These are phyloP conservation scores for Viridothelium virens DNA, from an alignment of 495 filamentous ascomycete species.

Conservation along the genomic window DNA sequence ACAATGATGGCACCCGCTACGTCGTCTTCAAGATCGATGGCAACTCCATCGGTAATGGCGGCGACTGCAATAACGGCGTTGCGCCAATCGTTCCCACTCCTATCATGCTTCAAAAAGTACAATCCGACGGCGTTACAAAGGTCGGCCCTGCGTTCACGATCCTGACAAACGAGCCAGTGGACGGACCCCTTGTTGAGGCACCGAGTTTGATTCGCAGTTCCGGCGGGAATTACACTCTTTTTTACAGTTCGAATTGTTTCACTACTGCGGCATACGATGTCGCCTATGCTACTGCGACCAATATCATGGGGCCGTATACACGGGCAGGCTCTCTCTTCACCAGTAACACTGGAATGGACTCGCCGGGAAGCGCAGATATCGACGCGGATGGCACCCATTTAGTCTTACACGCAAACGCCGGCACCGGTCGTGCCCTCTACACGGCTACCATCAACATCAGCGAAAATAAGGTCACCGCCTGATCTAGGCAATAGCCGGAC, in stretches of 20 bases:
- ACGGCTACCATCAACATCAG: slow-evolving; percentile 16
- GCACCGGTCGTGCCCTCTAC: slow-evolving; percentile 17
- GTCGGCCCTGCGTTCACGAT: slow-evolving; percentile 47
- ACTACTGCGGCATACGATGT: slow-evolving; percentile 22
- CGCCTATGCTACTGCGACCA: slow-evolving; percentile 20
- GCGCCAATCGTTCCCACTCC: slow-evolving; percentile 46
- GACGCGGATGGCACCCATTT: slow-evolving; percentile 13
- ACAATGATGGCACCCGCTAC: slow-evolving; percentile 47
- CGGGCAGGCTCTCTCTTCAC: slow-evolving; percentile 14
- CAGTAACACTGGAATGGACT: slow-evolving; percentile 2
- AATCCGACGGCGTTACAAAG: slow-evolving; percentile 44
- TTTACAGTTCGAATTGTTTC: slow-evolving; percentile 46
- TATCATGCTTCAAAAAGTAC: slow-evolving; percentile 53
- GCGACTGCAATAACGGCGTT: slow-evolving; percentile 49
- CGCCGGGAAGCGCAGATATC: slow-evolving; percentile 14
- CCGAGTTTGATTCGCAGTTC: slow-evolving; percentile 44
- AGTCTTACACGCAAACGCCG: slow-evolving; percentile 15
- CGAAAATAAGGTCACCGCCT: slow-evolving; percentile 16
- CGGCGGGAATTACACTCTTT: slow-evolving; percentile 49
- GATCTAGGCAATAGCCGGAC: neutral
- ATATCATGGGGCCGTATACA: slow-evolving; percentile 19
- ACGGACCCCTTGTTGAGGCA: slow-evolving; percentile 57
- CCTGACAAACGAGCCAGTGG: slow-evolving; percentile 46
- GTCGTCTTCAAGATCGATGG: slow-evolving; percentile 59
- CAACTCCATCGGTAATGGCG: slow-evolving; percentile 50